phyloP scores from a whole-genome alignment of 352 stramenopile species.

The Globisporangium polare region DNA sequence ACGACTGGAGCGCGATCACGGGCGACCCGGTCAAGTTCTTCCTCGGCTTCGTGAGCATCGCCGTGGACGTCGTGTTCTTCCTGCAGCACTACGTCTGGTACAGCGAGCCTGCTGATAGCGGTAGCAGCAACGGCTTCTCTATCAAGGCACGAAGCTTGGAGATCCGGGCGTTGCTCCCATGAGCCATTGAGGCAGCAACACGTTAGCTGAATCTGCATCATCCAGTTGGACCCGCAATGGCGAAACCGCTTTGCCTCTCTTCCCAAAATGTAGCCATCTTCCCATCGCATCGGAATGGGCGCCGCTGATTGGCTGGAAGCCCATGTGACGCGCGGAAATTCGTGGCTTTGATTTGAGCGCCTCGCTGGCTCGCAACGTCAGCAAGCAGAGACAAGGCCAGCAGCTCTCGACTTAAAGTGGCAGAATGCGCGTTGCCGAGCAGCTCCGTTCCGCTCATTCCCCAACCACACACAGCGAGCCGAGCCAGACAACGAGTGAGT shows the following conservation, averaged over 20 bases:
- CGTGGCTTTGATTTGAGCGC: not conserved
- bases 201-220: no score
- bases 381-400: not conserved
- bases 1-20: constrained; percentile 94
- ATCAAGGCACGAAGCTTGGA: no score
- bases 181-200: no score
- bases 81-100: constrained; percentile 92
- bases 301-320: not conserved
- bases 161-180: no score
- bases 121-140: no score
- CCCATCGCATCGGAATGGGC: not conserved
- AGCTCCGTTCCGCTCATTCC: not conserved
- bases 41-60: constrained; percentile 95
- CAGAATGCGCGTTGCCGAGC: not conserved
- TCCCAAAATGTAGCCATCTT: not conserved
- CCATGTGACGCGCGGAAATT: not conserved
- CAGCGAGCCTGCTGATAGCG: no score
- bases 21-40: constrained; percentile 95
- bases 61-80: constrained; percentile 40
- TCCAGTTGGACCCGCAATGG: not conserved
- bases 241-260: not conserved
- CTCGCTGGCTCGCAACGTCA: not conserved
- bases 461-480: not conserved
- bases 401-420: not conserved
- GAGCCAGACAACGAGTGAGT: not conserved